These are phyloP conservation scores for Boletales sp. DNA, from an alignment of 768 basidiomycete genomes.

Conservation along the genomic window DNA sequence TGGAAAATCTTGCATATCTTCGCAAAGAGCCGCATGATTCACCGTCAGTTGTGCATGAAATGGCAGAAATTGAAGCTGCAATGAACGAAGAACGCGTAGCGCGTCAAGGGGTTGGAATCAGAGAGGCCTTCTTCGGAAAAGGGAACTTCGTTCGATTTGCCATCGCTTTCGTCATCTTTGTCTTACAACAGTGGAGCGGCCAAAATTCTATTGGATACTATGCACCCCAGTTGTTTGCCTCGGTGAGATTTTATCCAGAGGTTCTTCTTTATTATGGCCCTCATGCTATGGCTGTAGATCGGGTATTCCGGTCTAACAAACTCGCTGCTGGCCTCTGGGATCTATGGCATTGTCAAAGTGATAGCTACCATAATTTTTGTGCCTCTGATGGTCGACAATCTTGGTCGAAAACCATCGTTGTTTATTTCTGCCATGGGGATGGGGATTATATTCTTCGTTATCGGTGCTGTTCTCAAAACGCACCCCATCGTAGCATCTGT, in stretches of 20 bases:
- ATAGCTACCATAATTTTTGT: slow-evolving; percentile 65
- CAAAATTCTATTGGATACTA: too few species aligned
- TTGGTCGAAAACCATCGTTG: slow-evolving; percentile 68
- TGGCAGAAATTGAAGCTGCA: too few species aligned
- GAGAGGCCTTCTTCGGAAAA: too few species aligned
- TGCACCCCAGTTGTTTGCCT: too few species aligned
- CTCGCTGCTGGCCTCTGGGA: slow-evolving; percentile 68
- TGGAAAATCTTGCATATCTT: too few species aligned
- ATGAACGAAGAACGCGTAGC: too few species aligned
- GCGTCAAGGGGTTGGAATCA: too few species aligned
- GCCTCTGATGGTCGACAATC: slow-evolving; percentile 60
- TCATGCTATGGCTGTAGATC: slow-evolving; percentile 39
- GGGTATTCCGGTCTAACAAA: slow-evolving; percentile 58
- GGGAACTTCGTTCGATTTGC: too few species aligned
- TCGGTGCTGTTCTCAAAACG: slow-evolving; percentile 80
- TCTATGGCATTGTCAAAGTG: slow-evolving; percentile 67
- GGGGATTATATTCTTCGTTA: slow-evolving; percentile 77
- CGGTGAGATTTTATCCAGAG: slow-evolving; percentile 31
- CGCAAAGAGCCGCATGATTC: too few species aligned
- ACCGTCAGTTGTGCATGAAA: too few species aligned
- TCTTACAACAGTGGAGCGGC: too few species aligned
- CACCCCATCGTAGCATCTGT: slow-evolving; percentile 50
- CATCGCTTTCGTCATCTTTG: too few species aligned
- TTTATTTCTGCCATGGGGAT: slow-evolving; percentile 76
- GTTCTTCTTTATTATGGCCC: not conserved